Conservation (phyloP, 345 rosid genomes). For the Arabis alpina region DNA sequence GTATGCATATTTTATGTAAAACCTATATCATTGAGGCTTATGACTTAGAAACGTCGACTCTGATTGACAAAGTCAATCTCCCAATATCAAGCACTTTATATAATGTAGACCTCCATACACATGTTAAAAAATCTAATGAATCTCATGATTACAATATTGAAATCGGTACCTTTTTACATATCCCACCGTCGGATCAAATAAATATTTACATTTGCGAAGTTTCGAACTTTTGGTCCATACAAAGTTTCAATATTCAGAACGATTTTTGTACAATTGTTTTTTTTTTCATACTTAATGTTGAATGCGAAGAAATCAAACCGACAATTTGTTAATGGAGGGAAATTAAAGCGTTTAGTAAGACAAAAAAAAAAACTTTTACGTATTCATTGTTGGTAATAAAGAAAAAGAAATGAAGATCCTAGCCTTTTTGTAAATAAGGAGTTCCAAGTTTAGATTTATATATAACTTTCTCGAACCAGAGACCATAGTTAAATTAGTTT, state of each 20-base stretch:
- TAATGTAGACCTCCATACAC: neutral
- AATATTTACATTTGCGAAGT: neutral
- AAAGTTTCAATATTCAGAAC: neutral
- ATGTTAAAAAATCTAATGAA: slow-evolving; percentile 1
- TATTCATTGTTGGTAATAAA: too few species aligned
- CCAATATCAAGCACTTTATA: slow-evolving; percentile 33
- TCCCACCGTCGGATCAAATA: neutral
- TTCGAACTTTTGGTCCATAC: neutral
- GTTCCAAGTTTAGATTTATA: too few species aligned
- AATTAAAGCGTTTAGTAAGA: too few species aligned
- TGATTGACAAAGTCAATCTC: slow-evolving; percentile 34
- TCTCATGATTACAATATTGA: slow-evolving; percentile 32
- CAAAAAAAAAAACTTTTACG: too few species aligned
- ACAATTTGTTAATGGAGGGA: too few species aligned
- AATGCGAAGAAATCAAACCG: too few species aligned
- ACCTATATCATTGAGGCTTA: slow-evolving; percentile 25
- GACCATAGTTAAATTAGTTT: too few species aligned
- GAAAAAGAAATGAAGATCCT: too few species aligned
- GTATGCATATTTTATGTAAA: slow-evolving; percentile 19
- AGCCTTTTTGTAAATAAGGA: too few species aligned
- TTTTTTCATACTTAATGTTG: neutral
- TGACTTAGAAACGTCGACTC: slow-evolving; percentile 33
- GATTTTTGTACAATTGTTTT: neutral
- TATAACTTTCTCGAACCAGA: too few species aligned
- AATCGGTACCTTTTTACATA: neutral